Percentiles rank a stretch among this genome's conserved stretches.
These are phyloP conservation scores for Mycena kentingensis DNA, from an alignment of 768 basidiomycete species.

Conservation along the genomic window DNA sequence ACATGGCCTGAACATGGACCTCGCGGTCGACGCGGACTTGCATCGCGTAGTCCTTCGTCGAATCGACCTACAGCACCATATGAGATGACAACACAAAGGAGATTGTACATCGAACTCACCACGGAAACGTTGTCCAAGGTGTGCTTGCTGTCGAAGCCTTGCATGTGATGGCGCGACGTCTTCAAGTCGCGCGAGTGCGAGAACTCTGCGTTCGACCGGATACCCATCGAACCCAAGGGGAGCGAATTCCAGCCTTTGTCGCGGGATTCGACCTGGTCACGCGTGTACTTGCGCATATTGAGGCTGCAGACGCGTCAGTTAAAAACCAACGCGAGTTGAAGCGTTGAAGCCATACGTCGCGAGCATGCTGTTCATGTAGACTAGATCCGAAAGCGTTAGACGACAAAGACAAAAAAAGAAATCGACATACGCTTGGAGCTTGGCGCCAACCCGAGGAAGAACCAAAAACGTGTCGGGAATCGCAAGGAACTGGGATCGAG, in stretches of 20 bases:
- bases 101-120: too few relatives aligned
- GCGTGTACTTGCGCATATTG: conserved; percentile 10
- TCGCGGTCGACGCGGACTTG: neutral
- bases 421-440: conserved; percentile 11
- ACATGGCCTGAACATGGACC: neutral
- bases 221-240: neutral
- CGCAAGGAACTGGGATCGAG: conserved; percentile 7
- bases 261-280: neutral
- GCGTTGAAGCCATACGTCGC: conserved; percentile 12
- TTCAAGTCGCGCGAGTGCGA: neutral
- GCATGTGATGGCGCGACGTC: too few relatives aligned
- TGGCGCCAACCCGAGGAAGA: conserved; percentile 16
- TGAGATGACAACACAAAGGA: neutral
- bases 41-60: too few relatives aligned
- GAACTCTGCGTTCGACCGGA: neutral
- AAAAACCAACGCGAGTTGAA: neutral
- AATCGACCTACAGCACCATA: too few relatives aligned
- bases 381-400: neutral
- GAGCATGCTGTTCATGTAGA: conserved; percentile 22
- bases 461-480: conserved; percentile 21
- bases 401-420: neutral
- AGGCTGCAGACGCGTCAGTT: neutral
- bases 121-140: neutral
- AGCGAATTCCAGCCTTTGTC: conserved; percentile 23
- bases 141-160: neutral